Evolutionary conservation across 139 green algal genomes (phyloP), one percentile per base, ranked within the genome.

Genomic region (Haematococcus sp.): DNA sequence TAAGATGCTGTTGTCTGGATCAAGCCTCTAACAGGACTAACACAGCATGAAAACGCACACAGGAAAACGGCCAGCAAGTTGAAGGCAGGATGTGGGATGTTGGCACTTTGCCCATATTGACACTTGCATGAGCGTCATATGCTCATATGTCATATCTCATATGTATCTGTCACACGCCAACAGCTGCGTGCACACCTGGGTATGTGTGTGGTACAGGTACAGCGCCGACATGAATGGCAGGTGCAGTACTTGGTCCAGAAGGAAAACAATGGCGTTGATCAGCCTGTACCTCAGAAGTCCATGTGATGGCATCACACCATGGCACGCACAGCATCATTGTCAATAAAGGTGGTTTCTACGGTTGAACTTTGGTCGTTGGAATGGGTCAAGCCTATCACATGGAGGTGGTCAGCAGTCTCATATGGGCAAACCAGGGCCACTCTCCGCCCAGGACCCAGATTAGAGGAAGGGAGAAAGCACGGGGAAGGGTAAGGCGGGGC

Each of bases 191-290:
- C 28, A 22, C 7, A 11, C 9, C 30, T 64, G 9, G 25, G 16
- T 64, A 22, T 33, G 35, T 23, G 66, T 58, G 70, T 94, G 87
- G 70, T 90, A 83, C 40, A 94, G 78, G 72, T 91, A 89, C 27
- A 94, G 65, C 0, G 17, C 16, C n/a, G 68, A 28, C 22, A 85
- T 73, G 23, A 78, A 34, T 1, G 80, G 76, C 30, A 90, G 52
- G 35, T 89, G 81, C 15, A 89, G 56, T 22, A 89, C 43, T n/a
- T 92, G 78, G 73, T 91, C 89, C 2, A 60, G 40, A 0, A 86
- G 49, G 51, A 89, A 94, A 7, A 89, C 4, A 20, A 77, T 71
- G 22, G 85, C 35, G 78, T 89, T 91, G 27, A 88, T 58, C 19
- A 90, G 65, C n/a, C 87, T 74, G 68, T 3, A 34, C 28, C 3